These are phyloP conservation scores for Beauveria scarabaeidicola DNA, from an alignment of 2,329 filamentous ascomycete genomes.

Conservation along the genomic window DNA sequence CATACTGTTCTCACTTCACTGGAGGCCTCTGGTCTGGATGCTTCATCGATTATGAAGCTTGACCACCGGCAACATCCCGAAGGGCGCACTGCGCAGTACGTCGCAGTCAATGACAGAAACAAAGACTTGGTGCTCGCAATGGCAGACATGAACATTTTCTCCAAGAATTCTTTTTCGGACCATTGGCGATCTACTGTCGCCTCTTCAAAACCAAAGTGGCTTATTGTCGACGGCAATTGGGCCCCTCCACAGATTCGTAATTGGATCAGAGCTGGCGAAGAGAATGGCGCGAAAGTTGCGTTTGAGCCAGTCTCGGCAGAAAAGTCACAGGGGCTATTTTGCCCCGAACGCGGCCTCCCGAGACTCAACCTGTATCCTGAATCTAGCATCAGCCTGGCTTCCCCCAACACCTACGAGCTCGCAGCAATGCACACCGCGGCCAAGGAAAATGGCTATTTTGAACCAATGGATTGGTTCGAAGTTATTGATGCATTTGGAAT, in stretches of 20 bases:
- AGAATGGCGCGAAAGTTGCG: conserved; percentile 51
- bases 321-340: conserved; percentile 67
- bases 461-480: conserved; percentile 65
- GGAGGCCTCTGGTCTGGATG: conserved; percentile 53
- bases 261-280: conserved; percentile 57
- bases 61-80: conserved; percentile 38
- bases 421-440: conserved; percentile 69
- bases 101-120: conserved; percentile 75
- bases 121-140: conserved; percentile 86
- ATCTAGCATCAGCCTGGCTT: conserved; percentile 61
- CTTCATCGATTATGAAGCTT: conserved; percentile 52
- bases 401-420: conserved; percentile 79
- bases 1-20: conserved; percentile 62
- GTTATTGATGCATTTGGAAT: conserved; percentile 75
- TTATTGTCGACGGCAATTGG: conserved; percentile 88
- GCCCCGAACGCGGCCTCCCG: conserved; percentile 27
- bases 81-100: conserved; percentile 77
- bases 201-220: conserved; percentile 57
- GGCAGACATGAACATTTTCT: conserved; percentile 88
- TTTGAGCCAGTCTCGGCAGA: conserved; percentile 85
- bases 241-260: conserved; percentile 52
- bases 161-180: conserved; percentile 41
- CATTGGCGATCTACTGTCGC: conserved; percentile 54
- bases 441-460: conserved; percentile 56
- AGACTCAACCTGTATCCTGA: conserved; percentile 47